Base-by-base conservation (phyloP, 1,284 basidiomycete species). In the Chiua sp. region DNA sequence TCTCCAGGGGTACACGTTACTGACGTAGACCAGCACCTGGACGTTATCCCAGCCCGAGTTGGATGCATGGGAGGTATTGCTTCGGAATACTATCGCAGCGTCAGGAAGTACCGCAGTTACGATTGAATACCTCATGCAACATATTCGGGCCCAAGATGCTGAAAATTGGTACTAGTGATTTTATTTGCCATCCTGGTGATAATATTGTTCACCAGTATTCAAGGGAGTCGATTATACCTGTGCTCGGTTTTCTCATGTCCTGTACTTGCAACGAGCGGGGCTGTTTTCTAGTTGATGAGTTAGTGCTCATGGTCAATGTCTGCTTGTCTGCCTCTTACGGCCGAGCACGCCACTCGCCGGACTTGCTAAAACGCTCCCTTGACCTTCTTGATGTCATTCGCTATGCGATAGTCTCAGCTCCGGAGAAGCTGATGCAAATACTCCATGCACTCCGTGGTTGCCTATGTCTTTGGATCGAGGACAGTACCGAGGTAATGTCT, bases 381-480 rank as follows among this genome's bases (percentile, higher is more conserved):
- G 63, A 65, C 10, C 65, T 79, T 46, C 71, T 87, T 47, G 64
- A 61, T 52, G 59, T 63, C 10, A 57, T 84, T 15, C 73, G 71
- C 51, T 62, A 68, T 16, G 51, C 80, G 22, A 66, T 85, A 33
- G 44, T 59, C 5, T 68, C 64, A 13, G 67, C 66, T 2, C 57
- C 63, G 8, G 30, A 48, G 8, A 60, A 70, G n/a, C 66, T 77
- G 23, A 63, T 79, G 26, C 63, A 65, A 15, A 55, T 79, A 13
- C 57, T 87, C 13, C 65, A 65, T 20, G 59, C 62, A 4, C 68
- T 84, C 44, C 73, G 78, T n/a, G 64, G 73, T 22, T 71, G 82
- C 28, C 64, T 87, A 6, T 75, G 73, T 56, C 61, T 73, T 32
- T 89, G 87, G 87, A 78, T 87, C 33, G 76, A 75, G 50, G 87